phyloP scores from a whole-genome alignment of 2,329 filamentous ascomycete genomes.

The Penicillium sp. region DNA sequence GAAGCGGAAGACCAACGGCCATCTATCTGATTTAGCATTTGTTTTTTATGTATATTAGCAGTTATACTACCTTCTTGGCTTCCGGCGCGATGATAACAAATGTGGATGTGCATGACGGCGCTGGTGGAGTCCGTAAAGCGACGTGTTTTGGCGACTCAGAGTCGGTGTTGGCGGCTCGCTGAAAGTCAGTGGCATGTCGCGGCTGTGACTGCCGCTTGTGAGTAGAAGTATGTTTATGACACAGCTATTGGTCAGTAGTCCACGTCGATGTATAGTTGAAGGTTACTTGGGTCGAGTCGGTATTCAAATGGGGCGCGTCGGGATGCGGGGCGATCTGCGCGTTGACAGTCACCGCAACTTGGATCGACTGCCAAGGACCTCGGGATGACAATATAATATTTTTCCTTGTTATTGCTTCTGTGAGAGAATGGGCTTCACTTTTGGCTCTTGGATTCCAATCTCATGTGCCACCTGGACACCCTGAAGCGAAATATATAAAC shows the following conservation, averaged over 20 bases:
- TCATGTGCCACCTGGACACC: too few species aligned
- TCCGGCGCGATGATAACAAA: constrained; percentile 27
- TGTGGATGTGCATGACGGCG: constrained; percentile 29
- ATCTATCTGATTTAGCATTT: constrained; percentile 35
- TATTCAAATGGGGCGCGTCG: too few species aligned
- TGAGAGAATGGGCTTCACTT: too few species aligned
- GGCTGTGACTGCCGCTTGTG: too few species aligned
- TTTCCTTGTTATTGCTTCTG: too few species aligned
- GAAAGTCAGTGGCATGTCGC: constrained; percentile 28
- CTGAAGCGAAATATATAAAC: too few species aligned
- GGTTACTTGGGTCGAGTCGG: too few species aligned
- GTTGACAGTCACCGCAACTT: constrained; percentile 1
- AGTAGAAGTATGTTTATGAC: too few species aligned
- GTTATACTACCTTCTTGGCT: constrained; percentile 26
- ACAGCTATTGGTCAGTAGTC: too few species aligned
- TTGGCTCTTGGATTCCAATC: too few species aligned
- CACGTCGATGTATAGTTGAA: background rate
- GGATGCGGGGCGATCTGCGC: background rate
- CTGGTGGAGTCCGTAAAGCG: constrained; percentile 16
- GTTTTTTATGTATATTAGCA: background rate
- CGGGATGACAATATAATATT: too few species aligned
- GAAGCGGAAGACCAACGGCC: constrained; percentile 59
- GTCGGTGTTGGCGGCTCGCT: constrained; percentile 29
- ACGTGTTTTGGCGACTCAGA: constrained; percentile 30
- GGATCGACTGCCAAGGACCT: too few species aligned